Percentiles rank a stretch among this genome's conserved stretches.
phyloP scores from a whole-genome alignment of 257 asterid genomes.

The Petunia secreta region DNA sequence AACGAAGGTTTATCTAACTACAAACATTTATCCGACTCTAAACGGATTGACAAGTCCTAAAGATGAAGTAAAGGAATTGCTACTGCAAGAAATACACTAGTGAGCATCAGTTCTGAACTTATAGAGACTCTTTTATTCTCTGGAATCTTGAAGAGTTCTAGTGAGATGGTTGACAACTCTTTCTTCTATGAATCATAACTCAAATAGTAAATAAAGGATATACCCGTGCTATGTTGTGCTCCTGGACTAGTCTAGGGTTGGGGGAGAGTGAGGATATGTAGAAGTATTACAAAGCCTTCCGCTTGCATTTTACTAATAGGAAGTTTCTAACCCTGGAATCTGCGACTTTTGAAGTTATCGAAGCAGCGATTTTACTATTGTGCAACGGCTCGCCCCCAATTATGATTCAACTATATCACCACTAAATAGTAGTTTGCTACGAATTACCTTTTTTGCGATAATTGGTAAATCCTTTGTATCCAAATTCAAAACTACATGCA shows the following conservation, averaged over 20 bases:
- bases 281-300: background rate
- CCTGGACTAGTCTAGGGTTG: background rate
- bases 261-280: background rate
- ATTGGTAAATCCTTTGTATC: background rate
- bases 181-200: background rate
- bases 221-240: background rate
- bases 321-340: background rate
- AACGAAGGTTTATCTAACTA: background rate
- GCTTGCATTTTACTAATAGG: background rate
- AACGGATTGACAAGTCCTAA: conserved; percentile 12
- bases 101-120: conserved; percentile 10
- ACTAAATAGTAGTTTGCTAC: background rate
- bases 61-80: background rate
- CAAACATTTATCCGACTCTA: background rate
- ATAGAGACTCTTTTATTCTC: background rate
- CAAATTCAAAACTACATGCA: background rate
- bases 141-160: background rate
- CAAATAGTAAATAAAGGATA: background rate
- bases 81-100: background rate
- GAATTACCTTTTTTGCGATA: background rate
- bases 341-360: background rate
- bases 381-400: background rate
- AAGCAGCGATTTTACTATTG: conserved; percentile 4
- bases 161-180: background rate
- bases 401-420: background rate